Conservation (phyloP, 2,329 filamentous ascomycete species). For the Penicillium sp. region DNA sequence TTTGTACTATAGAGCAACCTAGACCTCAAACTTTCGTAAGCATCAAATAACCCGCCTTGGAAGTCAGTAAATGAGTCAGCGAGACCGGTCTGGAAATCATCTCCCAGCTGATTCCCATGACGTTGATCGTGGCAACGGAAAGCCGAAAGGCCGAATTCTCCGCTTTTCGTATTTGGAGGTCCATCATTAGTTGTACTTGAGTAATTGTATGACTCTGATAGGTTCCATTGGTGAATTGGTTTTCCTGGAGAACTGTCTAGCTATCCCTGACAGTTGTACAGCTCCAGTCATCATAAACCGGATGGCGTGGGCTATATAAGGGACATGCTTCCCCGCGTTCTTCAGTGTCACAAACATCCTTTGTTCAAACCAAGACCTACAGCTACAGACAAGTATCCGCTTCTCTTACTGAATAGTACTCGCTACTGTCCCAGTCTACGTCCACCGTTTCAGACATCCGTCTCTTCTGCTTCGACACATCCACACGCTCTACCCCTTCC, state of each 20-base stretch:
- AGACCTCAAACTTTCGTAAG: neutral
- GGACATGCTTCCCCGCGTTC: neutral
- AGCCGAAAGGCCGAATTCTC: slow-evolving; percentile 9
- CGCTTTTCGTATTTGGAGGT: slow-evolving; percentile 2
- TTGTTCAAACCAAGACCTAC: neutral
- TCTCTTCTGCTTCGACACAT: neutral
- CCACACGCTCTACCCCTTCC: neutral
- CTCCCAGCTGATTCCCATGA: slow-evolving; percentile 6
- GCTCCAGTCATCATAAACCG: neutral
- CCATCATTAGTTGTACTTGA: neutral
- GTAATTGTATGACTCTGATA: slow-evolving; percentile 11
- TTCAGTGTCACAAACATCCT: neutral
- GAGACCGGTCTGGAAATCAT: neutral
- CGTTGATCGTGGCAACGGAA: slow-evolving; percentile 11
- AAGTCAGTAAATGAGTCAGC: neutral
- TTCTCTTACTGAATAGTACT: neutral
- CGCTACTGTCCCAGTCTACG: neutral
- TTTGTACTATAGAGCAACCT: neutral
- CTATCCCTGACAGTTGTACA: neutral
- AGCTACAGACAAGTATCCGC: neutral
- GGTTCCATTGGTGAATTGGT: neutral
- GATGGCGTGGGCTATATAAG: slow-evolving; percentile 1
- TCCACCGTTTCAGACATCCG: neutral
- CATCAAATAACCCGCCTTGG: no score
- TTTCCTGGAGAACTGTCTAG: neutral